These are phyloP conservation scores for Lentinula boryana DNA, from an alignment of 768 basidiomycete genomes.

Conservation along the genomic window DNA sequence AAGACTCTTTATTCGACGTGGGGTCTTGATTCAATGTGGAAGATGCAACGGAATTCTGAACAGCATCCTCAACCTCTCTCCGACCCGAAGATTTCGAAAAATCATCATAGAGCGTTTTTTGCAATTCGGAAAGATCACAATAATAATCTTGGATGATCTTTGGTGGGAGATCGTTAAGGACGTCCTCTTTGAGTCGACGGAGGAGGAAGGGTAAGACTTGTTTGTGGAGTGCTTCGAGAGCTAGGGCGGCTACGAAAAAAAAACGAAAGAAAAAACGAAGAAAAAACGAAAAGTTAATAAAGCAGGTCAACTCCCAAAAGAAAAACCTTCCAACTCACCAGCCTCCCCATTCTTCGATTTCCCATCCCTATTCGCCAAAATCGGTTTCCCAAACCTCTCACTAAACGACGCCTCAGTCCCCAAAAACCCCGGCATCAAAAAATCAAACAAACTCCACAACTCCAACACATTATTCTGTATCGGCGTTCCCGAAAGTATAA, in stretches of 20 bases:
- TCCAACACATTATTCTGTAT: conserved; percentile 99
- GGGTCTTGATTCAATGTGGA: no score
- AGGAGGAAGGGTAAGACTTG: conserved; percentile 98
- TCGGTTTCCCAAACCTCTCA: conserved; percentile 94
- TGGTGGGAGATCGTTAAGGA: conserved; percentile 90
- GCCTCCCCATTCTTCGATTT: conserved; percentile 94
- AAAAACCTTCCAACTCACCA: conserved; percentile 43
- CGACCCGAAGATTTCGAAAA: conserved; percentile 78
- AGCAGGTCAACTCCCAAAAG: no score
- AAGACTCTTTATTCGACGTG: no score
- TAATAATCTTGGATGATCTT: conserved; percentile 99
- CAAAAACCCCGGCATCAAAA: conserved; percentile 98
- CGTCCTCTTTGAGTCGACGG: conserved; percentile 95
- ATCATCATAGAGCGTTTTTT: conserved; percentile 92
- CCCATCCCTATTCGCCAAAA: conserved; percentile 89
- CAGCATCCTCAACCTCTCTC: conserved; percentile 55
- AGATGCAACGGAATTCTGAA: conserved; percentile 26
- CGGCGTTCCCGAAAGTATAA: conserved; percentile 94
- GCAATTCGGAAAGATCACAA: conserved; percentile 92
- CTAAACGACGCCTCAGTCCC: conserved; percentile 95
- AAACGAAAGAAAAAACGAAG: no score
- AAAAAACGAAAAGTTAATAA: no score
- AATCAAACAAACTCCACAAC: conserved; percentile 98
- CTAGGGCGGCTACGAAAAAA: conserved; percentile 91
- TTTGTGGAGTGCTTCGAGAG: conserved; percentile 94